Evolutionary conservation across 139 green algal species (phyloP).

Genomic region (Trebouxia sp.): DNA sequence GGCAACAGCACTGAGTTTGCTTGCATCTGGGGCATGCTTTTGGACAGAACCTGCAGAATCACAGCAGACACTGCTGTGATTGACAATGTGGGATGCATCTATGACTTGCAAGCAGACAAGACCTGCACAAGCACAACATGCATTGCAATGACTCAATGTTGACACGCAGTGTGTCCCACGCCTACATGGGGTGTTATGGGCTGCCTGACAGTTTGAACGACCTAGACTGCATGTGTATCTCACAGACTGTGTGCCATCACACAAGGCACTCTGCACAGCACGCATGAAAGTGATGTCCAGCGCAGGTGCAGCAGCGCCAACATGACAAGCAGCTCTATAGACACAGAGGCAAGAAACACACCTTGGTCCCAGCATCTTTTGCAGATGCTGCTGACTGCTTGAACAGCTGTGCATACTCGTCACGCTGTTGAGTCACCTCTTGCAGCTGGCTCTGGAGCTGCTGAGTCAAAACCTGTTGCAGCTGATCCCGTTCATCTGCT

Average conservation of each 20-base stretch:
- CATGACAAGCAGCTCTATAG: background rate
- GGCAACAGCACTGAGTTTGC: too few species aligned
- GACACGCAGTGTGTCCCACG: background rate
- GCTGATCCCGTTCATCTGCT: background rate
- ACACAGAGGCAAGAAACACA: too few species aligned
- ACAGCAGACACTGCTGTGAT: too few species aligned
- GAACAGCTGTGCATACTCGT: background rate
- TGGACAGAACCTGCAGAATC: too few species aligned
- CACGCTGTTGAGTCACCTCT: background rate
- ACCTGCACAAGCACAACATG: too few species aligned
- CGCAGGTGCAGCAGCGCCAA: background rate
- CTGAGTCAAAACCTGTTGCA: background rate
- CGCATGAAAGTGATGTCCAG: background rate
- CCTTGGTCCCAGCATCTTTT: background rate
- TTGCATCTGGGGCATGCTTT: too few species aligned
- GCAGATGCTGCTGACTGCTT: background rate
- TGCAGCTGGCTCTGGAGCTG: conserved; percentile 21
- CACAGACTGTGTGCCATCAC: background rate
- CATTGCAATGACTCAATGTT: too few species aligned
- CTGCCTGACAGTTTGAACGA: background rate
- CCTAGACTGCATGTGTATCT: background rate
- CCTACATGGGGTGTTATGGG: background rate
- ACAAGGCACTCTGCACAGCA: background rate
- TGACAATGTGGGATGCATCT: too few species aligned
- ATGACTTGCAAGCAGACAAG: too few species aligned